Percentiles rank a stretch among this genome's conserved stretches.
Evolutionary conservation across 2,329 filamentous ascomycete species (phyloP).

Genomic region (Penicillium sp.): DNA sequence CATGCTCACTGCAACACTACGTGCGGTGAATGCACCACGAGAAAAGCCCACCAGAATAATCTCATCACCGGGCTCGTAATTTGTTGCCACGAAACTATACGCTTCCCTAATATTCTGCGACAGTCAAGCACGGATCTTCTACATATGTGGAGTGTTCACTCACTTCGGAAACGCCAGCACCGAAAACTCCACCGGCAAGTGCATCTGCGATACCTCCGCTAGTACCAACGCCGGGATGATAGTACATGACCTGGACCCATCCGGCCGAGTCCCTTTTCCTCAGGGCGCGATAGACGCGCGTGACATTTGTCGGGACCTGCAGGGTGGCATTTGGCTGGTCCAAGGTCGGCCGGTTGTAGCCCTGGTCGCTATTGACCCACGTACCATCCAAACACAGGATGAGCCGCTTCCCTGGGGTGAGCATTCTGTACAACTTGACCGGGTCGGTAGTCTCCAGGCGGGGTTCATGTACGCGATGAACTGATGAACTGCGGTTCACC

Average conservation of each 20-base stretch:
- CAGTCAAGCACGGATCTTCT: background rate
- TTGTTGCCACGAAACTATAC: constrained; percentile 32
- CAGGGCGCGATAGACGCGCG: constrained; percentile 15
- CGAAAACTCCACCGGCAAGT: constrained; percentile 17
- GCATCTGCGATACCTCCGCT: constrained; percentile 14
- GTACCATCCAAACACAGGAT: constrained; percentile 20
- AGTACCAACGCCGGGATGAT: constrained; percentile 17
- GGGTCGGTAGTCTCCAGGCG: background rate
- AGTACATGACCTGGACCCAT: constrained; percentile 16
- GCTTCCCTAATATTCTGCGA: constrained; percentile 18
- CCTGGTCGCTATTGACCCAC: constrained; percentile 22
- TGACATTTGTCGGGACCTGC: constrained; percentile 18
- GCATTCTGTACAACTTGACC: constrained; percentile 7
- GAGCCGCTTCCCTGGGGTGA: constrained; percentile 13
- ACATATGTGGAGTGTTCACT: background rate
- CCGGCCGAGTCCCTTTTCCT: constrained; percentile 13
- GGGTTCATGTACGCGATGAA: background rate
- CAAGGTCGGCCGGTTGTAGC: constrained; percentile 13
- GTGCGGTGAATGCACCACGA: constrained; percentile 38
- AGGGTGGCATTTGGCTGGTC: constrained; percentile 16
- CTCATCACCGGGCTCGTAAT: constrained; percentile 37
- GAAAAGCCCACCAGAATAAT: constrained; percentile 40
- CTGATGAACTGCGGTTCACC: background rate
- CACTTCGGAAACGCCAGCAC: constrained; percentile 17
- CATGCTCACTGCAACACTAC: constrained; percentile 30